Evolutionary conservation across 148 eudicot species (phyloP), one percentile per base, ranked within the genome.

Genomic region (Rhododendron simsii): DNA sequence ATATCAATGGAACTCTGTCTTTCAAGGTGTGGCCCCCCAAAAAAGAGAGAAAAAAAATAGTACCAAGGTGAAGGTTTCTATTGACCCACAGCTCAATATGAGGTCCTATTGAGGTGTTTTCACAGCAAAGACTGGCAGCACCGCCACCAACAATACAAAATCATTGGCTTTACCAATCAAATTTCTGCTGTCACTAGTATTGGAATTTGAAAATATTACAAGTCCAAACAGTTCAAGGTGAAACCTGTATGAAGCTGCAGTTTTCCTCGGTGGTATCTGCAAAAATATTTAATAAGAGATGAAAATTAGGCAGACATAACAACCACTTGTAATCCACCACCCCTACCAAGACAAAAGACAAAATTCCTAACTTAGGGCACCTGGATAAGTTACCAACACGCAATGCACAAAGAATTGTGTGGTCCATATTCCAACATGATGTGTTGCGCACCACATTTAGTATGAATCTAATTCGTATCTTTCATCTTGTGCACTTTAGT

Each of bases 201-300:
- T 71, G 76, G 39, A 14, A 71, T 33, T 30, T 28, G 0, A 71
- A 71, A 71, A 26, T 11, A 67, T 67, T 30, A 33, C 20, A 30
- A 71, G 35, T 78, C 44, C 44, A 50, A 33, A 84, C 65, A 23
- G 26, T 45, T 20, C 11, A 33, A n/a, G 78, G 55, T 73, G 86
- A 80, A 82, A 92, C 99, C 99, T 95, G 93, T 97, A 95, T 26
- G 99, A 97, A 87, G 98, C 98, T 81, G 98, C 98, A 88, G 88
- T 95, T 91, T 94, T 97, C 86, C 99, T 89, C 37, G 99, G 98
- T 45, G 99, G 99, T 91, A 97, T 97, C 99, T 97, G 98, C 92
- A 92, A 81, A 80, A 80, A 71, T 37, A 48, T 83, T 37, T 51
- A 3, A 80, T 5, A 84, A 88, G 77, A 71, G 77, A 78, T 39